These are phyloP conservation scores for Leccinum griseonigrum DNA, from an alignment of 1,284 basidiomycete species.

Conservation along the genomic window DNA sequence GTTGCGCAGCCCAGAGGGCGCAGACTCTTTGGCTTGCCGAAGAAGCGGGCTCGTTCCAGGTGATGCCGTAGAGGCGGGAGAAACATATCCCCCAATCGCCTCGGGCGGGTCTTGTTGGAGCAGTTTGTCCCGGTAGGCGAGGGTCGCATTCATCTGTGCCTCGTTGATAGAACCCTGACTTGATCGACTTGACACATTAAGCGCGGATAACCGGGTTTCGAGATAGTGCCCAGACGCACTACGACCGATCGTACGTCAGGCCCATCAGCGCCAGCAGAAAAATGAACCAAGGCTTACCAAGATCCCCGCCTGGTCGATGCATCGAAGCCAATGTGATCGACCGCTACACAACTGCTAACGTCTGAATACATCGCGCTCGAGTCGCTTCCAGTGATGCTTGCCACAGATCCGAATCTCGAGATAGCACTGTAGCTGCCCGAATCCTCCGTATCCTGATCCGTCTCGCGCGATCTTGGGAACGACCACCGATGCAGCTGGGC, in stretches of 20 bases:
- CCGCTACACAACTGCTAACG: conserved; percentile 40
- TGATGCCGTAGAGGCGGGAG: conserved; percentile 42
- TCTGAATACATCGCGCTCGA: conserved; percentile 57
- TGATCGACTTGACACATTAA: conserved; percentile 42
- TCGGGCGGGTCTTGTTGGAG: conserved; percentile 18
- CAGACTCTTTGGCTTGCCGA: conserved; percentile 30
- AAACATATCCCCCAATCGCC: conserved; percentile 29
- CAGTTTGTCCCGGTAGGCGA: conserved; percentile 28
- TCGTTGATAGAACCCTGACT: conserved; percentile 32
- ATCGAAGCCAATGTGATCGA: conserved; percentile 32
- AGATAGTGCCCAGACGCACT: conserved; percentile 39
- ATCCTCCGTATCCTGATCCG: conserved; percentile 48
- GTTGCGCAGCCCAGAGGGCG: conserved; percentile 23
- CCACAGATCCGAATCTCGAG: conserved; percentile 59
- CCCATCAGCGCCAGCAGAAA: conserved; percentile 7
- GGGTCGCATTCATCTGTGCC: conserved; percentile 21
- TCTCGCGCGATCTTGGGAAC: conserved; percentile 34
- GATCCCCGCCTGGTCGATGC: conserved; percentile 43
- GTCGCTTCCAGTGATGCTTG: conserved; percentile 56
- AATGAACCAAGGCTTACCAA: conserved; percentile 39
- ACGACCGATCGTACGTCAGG: conserved; percentile 25
- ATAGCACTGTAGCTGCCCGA: conserved; percentile 45
- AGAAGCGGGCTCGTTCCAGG: conserved; percentile 41
- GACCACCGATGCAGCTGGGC: conserved; percentile 30
- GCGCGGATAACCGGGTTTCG: conserved; percentile 43